Evolutionary conservation across 306 rosid species (phyloP), one percentile per base, ranked within the genome.

Genomic region (Arachis stenosperma): DNA sequence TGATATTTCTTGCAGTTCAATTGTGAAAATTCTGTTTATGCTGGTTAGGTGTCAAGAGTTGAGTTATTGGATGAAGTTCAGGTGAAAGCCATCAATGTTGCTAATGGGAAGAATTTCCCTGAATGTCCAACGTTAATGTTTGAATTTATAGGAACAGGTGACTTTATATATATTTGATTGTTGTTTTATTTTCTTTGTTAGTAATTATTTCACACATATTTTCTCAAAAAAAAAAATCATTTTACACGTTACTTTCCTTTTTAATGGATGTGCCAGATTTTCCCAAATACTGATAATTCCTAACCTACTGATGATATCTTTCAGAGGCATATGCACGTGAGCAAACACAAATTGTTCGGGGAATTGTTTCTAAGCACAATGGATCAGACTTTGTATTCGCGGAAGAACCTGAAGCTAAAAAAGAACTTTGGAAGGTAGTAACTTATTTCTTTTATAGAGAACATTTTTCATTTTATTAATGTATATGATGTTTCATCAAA

Each of bases 1-100:
- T 74, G 63, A 48, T 36, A 53, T 36, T 33, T 22, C 27, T 66
- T 67, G 71, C 65, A 62, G 9, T 76, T 77, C 56, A 58, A 50
- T 69, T 65, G 60, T 57, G 15, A 29, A 3, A 27, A 63, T 76
- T 56, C 66, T 76, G 52, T 79, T 64, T 58, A 27, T 82, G 69
- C 63, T 69, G 65, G 36, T 74, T 77, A 93, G 97, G 97, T 94
- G 56, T 94, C 98, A 76, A 89, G 97, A 85, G 93, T 94, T 69
- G 98, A 94, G 85, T 86, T 91, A 75, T 13, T 89, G 87, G 98
- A 94, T 75, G 98, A 94, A 84, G 97, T 94, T 80, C 97, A 89
- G 85, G 42, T 94, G 79, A 91, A 80, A 76, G 98, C 98, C 67
- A 89, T 94, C 87, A 94, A 91, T 78, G 47, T 84, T 81, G 96